phyloP scores from a whole-genome alignment of 129 eudicot genomes.

The Lactuca sativa region DNA sequence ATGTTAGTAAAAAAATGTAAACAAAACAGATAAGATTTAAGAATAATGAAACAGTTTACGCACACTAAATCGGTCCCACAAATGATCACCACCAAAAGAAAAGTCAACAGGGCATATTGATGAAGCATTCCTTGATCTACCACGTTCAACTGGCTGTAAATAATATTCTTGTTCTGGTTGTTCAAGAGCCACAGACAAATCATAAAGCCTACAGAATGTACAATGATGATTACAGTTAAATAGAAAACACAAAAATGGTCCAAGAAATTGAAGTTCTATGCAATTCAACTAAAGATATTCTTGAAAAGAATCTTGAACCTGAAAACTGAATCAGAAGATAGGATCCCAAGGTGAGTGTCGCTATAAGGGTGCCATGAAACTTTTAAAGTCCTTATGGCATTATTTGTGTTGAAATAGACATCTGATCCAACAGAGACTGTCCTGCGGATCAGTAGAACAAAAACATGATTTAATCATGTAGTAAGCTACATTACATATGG shows the following conservation, averaged over 20 bases:
- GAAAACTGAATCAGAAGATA: constrained; percentile 95
- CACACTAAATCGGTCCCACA: constrained; percentile 97
- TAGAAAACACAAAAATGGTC: neutral
- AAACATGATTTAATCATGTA: neutral
- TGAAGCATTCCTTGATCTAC: constrained; percentile 72
- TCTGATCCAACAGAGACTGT: constrained; percentile 77
- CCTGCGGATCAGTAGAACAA: constrained; percentile 46
- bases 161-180: constrained; percentile 93
- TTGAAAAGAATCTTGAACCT: constrained; percentile 44
- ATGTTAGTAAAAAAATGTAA: neutral
- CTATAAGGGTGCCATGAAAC: constrained; percentile 92
- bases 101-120: constrained; percentile 89
- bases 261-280: neutral
- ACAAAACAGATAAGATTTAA: neutral
- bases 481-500: too few relatives aligned
- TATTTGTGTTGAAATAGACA: constrained; percentile 58
- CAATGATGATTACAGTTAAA: neutral
- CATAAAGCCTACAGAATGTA: constrained; percentile 67
- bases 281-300: constrained; percentile 7
- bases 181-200: constrained; percentile 59
- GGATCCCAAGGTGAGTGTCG: constrained; percentile 78
- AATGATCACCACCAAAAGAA: constrained; percentile 89
- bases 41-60: constrained; percentile 25
- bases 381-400: constrained; percentile 59
- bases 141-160: constrained; percentile 77